These are phyloP conservation scores for Hypoxylon sp. DNA, from an alignment of 2,329 filamentous ascomycete genomes.

Conservation along the genomic window DNA sequence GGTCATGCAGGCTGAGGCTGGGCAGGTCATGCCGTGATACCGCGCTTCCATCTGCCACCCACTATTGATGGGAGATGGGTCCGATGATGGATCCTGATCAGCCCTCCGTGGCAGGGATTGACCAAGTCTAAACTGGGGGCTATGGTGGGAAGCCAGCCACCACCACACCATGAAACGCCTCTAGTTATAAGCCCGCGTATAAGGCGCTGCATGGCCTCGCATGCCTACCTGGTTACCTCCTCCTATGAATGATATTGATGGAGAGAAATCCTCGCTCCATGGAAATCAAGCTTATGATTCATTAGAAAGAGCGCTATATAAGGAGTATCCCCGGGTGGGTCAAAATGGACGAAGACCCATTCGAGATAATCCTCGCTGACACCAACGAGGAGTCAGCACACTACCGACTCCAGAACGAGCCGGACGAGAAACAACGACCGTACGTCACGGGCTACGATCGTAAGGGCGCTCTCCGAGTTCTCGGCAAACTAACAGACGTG, in stretches of 20 bases:
- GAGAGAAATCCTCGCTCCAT: not conserved
- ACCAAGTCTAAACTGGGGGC: not conserved
- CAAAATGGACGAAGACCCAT: conserved; percentile 16
- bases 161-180: not conserved
- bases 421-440: conserved; percentile 20
- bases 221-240: not conserved
- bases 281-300: not conserved
- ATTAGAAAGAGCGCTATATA: too few species aligned
- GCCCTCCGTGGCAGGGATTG: not conserved
- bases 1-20: too few species aligned
- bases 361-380: conserved; percentile 25
- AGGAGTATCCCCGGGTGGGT: not conserved
- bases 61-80: not conserved
- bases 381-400: conserved; percentile 25
- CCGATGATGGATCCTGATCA: conserved; percentile 1
- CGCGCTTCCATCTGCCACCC: too few species aligned
- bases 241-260: not conserved
- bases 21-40: too few species aligned
- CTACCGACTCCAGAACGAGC: conserved; percentile 27
- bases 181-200: not conserved
- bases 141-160: not conserved
- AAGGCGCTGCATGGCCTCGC: not conserved
- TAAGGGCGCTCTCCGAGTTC: conserved; percentile 16
- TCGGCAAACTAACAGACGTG: conserved; percentile 15
- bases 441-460: conserved; percentile 27